phyloP scores from a whole-genome alignment of 73 alveolate species.

The Stentor coeruleus region DNA sequence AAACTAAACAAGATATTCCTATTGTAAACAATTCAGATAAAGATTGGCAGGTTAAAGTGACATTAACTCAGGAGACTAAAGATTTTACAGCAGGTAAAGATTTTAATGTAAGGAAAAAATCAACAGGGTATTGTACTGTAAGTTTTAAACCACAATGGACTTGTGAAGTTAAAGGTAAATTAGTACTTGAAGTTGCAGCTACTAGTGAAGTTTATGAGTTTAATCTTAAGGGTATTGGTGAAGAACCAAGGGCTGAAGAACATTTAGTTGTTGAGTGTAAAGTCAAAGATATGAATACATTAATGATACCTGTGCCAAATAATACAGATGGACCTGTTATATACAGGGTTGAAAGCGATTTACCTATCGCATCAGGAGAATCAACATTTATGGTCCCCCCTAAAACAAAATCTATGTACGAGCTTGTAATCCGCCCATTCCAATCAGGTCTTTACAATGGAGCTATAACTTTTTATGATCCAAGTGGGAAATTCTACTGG shows the following conservation, averaged over 20 bases:
- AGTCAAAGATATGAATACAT: slow-evolving; percentile 82
- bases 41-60: slow-evolving; percentile 93
- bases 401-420: slow-evolving; percentile 35
- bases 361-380: slow-evolving; percentile 87
- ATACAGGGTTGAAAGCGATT: slow-evolving; percentile 93
- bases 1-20: slow-evolving; percentile 92
- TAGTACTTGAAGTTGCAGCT: slow-evolving; percentile 71
- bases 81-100: slow-evolving; percentile 53
- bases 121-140: slow-evolving; percentile 67
- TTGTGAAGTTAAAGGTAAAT: slow-evolving; percentile 72
- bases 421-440: slow-evolving; percentile 73
- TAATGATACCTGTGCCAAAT: slow-evolving; percentile 75
- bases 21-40: slow-evolving; percentile 91
- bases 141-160: slow-evolving; percentile 92
- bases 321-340: slow-evolving; percentile 70
- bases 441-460: slow-evolving; percentile 95
- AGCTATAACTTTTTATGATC: slow-evolving; percentile 82
- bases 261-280: slow-evolving; percentile 87
- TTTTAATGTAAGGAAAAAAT: slow-evolving; percentile 68
- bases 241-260: slow-evolving; percentile 98
- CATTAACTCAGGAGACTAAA: slow-evolving; percentile 57
- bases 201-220: slow-evolving; percentile 93
- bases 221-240: slow-evolving; percentile 94
- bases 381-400: slow-evolving; percentile 37
- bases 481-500: slow-evolving; percentile 90